Percentiles rank a stretch among this genome's conserved stretches.
phyloP scores from a whole-genome alignment of 331 rosid genomes.

The Dryas integrifolia region DNA sequence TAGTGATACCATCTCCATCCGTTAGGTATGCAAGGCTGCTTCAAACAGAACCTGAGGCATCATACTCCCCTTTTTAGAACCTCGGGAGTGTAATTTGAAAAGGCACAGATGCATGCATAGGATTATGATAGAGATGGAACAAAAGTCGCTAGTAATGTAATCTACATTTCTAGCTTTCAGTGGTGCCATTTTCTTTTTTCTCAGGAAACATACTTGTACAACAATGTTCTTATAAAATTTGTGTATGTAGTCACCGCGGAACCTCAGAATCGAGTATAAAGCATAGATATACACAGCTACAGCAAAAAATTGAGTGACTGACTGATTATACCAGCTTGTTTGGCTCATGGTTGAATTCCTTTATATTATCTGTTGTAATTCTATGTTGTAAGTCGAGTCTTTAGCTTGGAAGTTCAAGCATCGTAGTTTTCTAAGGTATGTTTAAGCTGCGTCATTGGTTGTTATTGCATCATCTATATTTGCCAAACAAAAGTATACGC shows the following conservation, averaged over 20 bases:
- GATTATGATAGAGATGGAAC: not conserved
- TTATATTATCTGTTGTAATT: no score
- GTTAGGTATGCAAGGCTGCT: slow-evolving; percentile 21
- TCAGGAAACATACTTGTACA: not conserved
- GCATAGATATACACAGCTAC: not conserved
- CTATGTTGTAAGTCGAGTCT: no score
- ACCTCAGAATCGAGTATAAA: not conserved
- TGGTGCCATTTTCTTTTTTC: not conserved
- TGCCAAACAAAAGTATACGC: no score
- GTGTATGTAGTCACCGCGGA: not conserved
- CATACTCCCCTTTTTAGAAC: not conserved
- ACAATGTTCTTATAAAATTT: not conserved
- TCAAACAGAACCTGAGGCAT: slow-evolving; percentile 24
- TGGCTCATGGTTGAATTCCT: not conserved
- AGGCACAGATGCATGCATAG: not conserved
- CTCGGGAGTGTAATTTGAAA: not conserved
- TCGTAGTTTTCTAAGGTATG: no score
- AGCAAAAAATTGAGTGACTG: not conserved
- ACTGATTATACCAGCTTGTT: not conserved
- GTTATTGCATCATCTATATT: no score
- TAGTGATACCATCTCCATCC: slow-evolving; percentile 8
- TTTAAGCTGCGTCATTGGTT: no score
- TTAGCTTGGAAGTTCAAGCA: no score
- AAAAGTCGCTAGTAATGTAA: not conserved
- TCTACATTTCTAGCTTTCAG: no score